These are phyloP conservation scores for Ceratobasidium sp. DNA, from an alignment of 1,284 basidiomycete genomes.

Conservation along the genomic window DNA sequence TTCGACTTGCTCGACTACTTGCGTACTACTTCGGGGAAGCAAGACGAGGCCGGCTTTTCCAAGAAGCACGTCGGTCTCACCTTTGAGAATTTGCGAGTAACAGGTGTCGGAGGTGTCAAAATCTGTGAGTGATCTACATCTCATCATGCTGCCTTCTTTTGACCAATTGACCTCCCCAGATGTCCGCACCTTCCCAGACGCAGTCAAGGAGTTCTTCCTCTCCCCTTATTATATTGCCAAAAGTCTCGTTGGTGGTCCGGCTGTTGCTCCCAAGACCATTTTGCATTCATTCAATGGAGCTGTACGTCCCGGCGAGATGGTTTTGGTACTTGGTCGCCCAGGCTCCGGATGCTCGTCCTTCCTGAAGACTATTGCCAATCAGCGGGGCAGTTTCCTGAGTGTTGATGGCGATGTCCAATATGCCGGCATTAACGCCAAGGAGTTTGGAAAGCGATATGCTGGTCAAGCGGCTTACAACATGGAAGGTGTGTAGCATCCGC, in stretches of 20 bases:
- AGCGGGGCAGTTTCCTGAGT: slow-evolving; percentile 56
- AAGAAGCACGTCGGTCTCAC: slow-evolving; percentile 84
- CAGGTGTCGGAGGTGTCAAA: slow-evolving; percentile 49
- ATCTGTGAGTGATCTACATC: slow-evolving; percentile 55
- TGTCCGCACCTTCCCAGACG: slow-evolving; percentile 62
- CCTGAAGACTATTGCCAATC: slow-evolving; percentile 61
- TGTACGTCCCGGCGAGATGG: slow-evolving; percentile 58
- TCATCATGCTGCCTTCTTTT: background rate
- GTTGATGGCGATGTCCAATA: slow-evolving; percentile 60
- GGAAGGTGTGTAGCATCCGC: slow-evolving; percentile 48
- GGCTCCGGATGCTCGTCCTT: slow-evolving; percentile 62
- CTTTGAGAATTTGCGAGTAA: slow-evolving; percentile 75
- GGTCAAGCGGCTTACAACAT: slow-evolving; percentile 60
- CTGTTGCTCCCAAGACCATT: slow-evolving; percentile 42
- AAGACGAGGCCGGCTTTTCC: slow-evolving; percentile 73
- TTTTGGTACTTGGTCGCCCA: slow-evolving; percentile 61
- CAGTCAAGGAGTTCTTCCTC: slow-evolving; percentile 63
- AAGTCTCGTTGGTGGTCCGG: background rate
- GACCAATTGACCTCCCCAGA: slow-evolving; percentile 48
- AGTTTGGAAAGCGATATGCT: slow-evolving; percentile 59
- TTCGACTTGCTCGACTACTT: slow-evolving; percentile 37
- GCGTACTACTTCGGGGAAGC: slow-evolving; percentile 32
- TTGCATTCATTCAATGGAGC: slow-evolving; percentile 45
- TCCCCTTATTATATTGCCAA: slow-evolving; percentile 51
- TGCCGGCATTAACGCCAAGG: slow-evolving; percentile 58